These are phyloP conservation scores for Ehretia macrophylla DNA, from an alignment of 257 asterid genomes.

Conservation along the genomic window DNA sequence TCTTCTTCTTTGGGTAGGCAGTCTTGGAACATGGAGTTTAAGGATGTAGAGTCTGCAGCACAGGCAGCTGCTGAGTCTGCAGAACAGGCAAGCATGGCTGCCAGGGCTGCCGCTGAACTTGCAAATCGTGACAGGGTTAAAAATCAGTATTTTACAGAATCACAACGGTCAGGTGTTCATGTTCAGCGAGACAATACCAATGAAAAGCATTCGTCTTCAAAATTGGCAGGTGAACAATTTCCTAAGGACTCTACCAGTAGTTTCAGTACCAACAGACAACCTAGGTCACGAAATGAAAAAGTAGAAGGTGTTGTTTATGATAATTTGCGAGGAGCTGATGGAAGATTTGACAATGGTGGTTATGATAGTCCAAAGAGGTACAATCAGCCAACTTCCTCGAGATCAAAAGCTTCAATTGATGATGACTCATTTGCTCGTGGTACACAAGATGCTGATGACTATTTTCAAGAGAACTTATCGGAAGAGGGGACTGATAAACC, in stretches of 20 bases:
- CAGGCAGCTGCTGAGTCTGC: slow-evolving; percentile 94
- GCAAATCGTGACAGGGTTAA: slow-evolving; percentile 38
- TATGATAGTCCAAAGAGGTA: slow-evolving; percentile 25
- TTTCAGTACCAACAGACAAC: slow-evolving; percentile 20
- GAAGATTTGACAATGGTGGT: slow-evolving; percentile 25
- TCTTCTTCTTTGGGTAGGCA: slow-evolving; percentile 29
- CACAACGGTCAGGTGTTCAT: slow-evolving; percentile 27
- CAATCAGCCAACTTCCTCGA: slow-evolving; percentile 28
- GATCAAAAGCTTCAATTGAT: slow-evolving; percentile 34
- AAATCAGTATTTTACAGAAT: slow-evolving; percentile 38
- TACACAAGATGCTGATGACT: slow-evolving; percentile 25
- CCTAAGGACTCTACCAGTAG: slow-evolving; percentile 30
- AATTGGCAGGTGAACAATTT: slow-evolving; percentile 17
- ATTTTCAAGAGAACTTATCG: slow-evolving; percentile 12
- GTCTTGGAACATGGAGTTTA: slow-evolving; percentile 71
- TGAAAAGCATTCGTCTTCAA: slow-evolving; percentile 21
- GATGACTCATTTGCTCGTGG: slow-evolving; percentile 24
- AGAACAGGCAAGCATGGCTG: slow-evolving; percentile 82
- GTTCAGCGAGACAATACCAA: slow-evolving; percentile 29
- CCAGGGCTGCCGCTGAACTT: slow-evolving; percentile 88
- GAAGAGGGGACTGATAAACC: slow-evolving; percentile 1
- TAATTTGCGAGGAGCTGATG: slow-evolving; percentile 19
- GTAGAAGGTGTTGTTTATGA: slow-evolving; percentile 20
- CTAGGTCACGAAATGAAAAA: slow-evolving; percentile 28
- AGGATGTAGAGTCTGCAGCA: slow-evolving; percentile 91